These are phyloP conservation scores for Rhizopogon sp. DNA, from an alignment of 768 basidiomycete genomes.

Conservation along the genomic window DNA sequence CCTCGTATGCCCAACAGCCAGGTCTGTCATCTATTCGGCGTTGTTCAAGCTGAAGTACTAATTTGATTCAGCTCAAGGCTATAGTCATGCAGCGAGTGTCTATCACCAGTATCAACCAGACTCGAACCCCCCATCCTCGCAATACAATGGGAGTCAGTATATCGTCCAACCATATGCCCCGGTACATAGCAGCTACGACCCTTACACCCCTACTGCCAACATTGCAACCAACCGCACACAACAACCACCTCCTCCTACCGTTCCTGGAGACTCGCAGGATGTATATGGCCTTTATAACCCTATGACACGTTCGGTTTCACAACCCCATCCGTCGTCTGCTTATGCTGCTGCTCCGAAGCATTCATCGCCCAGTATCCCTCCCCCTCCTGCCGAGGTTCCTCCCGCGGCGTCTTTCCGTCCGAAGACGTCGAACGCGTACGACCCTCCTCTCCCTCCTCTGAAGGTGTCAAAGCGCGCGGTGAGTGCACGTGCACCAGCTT, in stretches of 20 bases:
- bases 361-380: constrained; percentile 14
- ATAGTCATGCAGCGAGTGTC: constrained; percentile 10
- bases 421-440: constrained; percentile 67
- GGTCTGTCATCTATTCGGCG: constrained; percentile 15
- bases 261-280: constrained; percentile 15
- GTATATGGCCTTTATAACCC: constrained; percentile 26
- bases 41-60: constrained; percentile 3
- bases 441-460: constrained; percentile 63
- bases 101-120: constrained; percentile 23
- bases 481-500: constrained; percentile 15
- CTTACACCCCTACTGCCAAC: constrained; percentile 30
- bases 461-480: constrained; percentile 31
- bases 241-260: constrained; percentile 13
- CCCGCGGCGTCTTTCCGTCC: constrained; percentile 49
- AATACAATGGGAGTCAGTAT: constrained; percentile 11
- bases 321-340: constrained; percentile 17
- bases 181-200: constrained; percentile 22
- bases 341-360: constrained; percentile 10
- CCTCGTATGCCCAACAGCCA: constrained; percentile 11
- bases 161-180: constrained; percentile 11
- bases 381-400: constrained; percentile 22
- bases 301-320: constrained; percentile 18
- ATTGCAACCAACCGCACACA: constrained; percentile 18
- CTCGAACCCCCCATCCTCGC: constrained; percentile 12
- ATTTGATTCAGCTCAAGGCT: constrained; percentile 4